Percentiles rank a stretch among this genome's conserved stretches.
phyloP scores from a whole-genome alignment of 2,329 filamentous ascomycete species.

The Aspergillus sp. region DNA sequence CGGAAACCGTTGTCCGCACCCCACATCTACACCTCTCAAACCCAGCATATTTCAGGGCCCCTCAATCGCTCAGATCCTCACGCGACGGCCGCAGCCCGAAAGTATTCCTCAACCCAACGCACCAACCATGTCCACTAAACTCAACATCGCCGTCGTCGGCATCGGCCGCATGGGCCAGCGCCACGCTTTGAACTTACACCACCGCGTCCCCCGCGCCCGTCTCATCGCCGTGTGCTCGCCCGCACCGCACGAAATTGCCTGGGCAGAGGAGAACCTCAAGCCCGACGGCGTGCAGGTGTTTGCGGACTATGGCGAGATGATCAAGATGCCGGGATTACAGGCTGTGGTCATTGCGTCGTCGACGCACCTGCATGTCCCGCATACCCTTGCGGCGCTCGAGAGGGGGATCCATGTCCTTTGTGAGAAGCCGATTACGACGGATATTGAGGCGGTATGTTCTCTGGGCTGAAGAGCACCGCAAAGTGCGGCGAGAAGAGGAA shows the following conservation, averaged over 20 bases:
- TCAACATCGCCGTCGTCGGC: slow-evolving; percentile 52
- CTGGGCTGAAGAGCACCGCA: not conserved
- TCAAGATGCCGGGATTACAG: slow-evolving; percentile 57
- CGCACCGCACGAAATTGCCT: slow-evolving; percentile 49
- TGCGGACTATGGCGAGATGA: slow-evolving; percentile 58
- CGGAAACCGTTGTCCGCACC: too few species aligned
- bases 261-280: slow-evolving; percentile 55
- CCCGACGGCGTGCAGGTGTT: slow-evolving; percentile 58
- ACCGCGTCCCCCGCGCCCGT: slow-evolving; percentile 51
- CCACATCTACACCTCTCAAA: too few species aligned
- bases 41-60: too few species aligned
- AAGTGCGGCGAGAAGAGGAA: not conserved
- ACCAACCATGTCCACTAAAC: slow-evolving; percentile 26
- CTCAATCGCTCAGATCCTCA: too few species aligned
- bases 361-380: slow-evolving; percentile 59
- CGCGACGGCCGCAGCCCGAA: too few species aligned
- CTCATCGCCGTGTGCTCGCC: slow-evolving; percentile 54
- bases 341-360: slow-evolving; percentile 59
- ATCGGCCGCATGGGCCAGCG: slow-evolving; percentile 55
- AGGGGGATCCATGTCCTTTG: slow-evolving; percentile 59
- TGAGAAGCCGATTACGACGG: slow-evolving; percentile 59
- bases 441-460: slow-evolving; percentile 58
- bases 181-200: slow-evolving; percentile 53
- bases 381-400: slow-evolving; percentile 60
- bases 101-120: too few species aligned